Conservation (phyloP, 305 asterid genomes). For the Fraxinus angustifolia region DNA sequence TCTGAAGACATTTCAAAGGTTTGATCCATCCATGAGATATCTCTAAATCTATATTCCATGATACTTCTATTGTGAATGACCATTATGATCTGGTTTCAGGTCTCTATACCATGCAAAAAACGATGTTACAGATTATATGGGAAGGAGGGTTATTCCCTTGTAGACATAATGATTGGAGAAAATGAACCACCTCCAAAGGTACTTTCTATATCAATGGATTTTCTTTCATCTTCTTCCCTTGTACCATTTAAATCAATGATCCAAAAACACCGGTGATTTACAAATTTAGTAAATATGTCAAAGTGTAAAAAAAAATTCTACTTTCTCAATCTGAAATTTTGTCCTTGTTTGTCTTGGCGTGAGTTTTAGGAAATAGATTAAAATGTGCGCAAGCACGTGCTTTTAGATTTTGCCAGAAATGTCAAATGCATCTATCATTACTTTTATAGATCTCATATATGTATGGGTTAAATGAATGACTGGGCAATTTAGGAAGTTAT, state of each 20-base stretch:
- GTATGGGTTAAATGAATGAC: not conserved
- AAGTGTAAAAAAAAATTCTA: not conserved
- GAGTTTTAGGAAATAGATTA: not conserved
- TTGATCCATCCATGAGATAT: constrained; percentile 28
- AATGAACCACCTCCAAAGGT: constrained; percentile 96
- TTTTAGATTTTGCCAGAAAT: not conserved
- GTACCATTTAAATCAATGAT: not conserved
- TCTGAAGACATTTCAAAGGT: constrained; percentile 99
- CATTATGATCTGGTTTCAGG: constrained; percentile 49
- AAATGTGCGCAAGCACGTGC: not conserved
- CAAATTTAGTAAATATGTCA: not conserved
- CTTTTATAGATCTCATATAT: not conserved
- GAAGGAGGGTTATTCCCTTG: constrained; percentile 92
- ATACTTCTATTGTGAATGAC: constrained; percentile 12
- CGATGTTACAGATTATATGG: constrained; percentile 91
- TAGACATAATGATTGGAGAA: constrained; percentile 90
- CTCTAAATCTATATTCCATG: constrained; percentile 5
- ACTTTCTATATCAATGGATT: constrained; percentile 1
- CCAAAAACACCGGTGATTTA: not conserved
- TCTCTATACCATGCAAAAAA: constrained; percentile 95
- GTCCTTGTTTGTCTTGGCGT: not conserved
- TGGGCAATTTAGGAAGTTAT: not conserved
- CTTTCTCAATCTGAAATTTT: not conserved
- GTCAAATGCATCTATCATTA: not conserved
- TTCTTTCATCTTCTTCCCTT: not conserved